phyloP scores from a whole-genome alignment of 495 filamentous ascomycete species.

The Neurospora pannonica region DNA sequence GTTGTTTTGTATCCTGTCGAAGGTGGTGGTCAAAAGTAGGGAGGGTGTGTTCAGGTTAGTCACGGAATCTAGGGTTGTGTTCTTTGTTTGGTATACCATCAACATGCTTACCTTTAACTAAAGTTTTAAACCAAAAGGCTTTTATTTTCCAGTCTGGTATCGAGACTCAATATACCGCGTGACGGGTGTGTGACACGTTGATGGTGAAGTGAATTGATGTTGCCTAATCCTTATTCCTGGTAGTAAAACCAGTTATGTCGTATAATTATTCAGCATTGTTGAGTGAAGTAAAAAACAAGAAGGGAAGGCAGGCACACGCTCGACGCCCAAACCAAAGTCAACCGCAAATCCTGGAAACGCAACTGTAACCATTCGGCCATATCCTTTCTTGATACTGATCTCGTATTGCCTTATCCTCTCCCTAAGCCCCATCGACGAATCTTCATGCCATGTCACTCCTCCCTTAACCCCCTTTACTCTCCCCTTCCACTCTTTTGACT shows the following conservation, averaged over 20 bases:
- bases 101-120: neutral
- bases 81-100: neutral
- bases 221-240: neutral
- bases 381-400: neutral
- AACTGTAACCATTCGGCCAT: neutral
- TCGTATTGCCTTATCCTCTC: too few species aligned
- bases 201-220: neutral
- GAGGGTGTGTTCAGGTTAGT: neutral
- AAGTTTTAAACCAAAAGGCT: neutral
- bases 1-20: slow-evolving; percentile 10
- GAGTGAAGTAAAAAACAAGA: neutral
- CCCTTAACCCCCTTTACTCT: neutral
- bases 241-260: neutral
- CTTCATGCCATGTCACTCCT: neutral
- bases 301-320: neutral
- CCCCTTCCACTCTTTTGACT: too few species aligned
- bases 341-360: neutral
- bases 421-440: neutral
- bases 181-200: neutral
- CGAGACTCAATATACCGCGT: neutral
- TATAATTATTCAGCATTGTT: neutral
- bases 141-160: neutral
- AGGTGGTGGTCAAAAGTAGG: neutral
- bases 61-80: neutral
- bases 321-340: neutral